Percentiles rank a stretch among this genome's conserved stretches.
Evolutionary conservation across 306 rosid genomes (phyloP).

Genomic region (Dryas octopetala): DNA sequence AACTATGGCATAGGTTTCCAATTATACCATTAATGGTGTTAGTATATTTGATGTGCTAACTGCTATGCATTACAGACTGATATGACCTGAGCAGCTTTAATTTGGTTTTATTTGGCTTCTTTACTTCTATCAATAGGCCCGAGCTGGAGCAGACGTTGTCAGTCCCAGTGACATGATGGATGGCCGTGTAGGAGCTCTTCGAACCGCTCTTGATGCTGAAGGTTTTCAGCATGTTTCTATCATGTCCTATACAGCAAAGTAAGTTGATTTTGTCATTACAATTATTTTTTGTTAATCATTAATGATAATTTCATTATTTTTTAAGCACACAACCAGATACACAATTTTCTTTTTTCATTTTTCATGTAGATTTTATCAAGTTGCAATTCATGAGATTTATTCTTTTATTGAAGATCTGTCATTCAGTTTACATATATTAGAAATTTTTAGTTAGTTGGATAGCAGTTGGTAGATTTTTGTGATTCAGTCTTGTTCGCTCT

Average conservation of each 20-base stretch:
- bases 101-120: slow-evolving; percentile 4
- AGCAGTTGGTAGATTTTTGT: background rate
- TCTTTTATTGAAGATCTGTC: background rate
- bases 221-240: slow-evolving; percentile 91
- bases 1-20: too few species aligned
- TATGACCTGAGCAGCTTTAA: slow-evolving; percentile 9
- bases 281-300: slow-evolving; percentile 10
- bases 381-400: background rate
- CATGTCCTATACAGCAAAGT: slow-evolving; percentile 98
- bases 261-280: slow-evolving; percentile 22
- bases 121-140: slow-evolving; percentile 54
- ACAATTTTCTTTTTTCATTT: background rate
- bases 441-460: background rate
- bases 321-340: background rate
- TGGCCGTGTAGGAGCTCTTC: slow-evolving; percentile 90
- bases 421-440: background rate
- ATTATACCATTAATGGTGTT: too few species aligned
- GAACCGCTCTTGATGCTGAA: slow-evolving; percentile 91
- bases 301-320: background rate
- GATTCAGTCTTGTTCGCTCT: slow-evolving; percentile 18
- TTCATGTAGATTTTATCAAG: background rate
- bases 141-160: slow-evolving; percentile 96
- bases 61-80: slow-evolving; percentile 1
- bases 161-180: slow-evolving; percentile 99
- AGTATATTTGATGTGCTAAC: too few species aligned